These are phyloP conservation scores for Colletotrichum sp. DNA, from an alignment of 2,329 filamentous ascomycete genomes.

Conservation along the genomic window DNA sequence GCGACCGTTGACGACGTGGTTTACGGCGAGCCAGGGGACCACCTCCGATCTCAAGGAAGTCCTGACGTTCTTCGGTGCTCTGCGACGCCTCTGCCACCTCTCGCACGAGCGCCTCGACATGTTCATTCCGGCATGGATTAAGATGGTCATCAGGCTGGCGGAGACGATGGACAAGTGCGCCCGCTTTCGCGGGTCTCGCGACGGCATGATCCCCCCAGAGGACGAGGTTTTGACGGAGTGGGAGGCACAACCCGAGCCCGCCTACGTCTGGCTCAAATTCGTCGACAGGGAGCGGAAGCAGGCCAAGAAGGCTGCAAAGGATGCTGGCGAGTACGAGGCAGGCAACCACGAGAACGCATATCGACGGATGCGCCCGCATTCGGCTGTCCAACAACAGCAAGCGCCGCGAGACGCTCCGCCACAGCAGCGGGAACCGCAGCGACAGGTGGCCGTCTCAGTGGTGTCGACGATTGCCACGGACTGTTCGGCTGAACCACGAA, in stretches of 20 bases:
- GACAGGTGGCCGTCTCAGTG: neutral
- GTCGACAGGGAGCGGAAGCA: neutral
- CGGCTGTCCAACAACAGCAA: neutral
- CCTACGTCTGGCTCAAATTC: neutral
- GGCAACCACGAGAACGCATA: neutral
- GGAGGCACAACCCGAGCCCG: neutral
- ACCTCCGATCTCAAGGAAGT: neutral
- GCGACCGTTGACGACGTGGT: neutral
- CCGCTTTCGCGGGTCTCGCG: neutral
- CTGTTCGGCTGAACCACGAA: neutral
- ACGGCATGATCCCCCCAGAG: neutral
- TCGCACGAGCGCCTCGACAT: neutral
- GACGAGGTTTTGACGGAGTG: neutral
- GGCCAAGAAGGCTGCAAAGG: neutral
- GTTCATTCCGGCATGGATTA: neutral
- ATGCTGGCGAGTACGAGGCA: neutral
- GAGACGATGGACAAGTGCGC: neutral
- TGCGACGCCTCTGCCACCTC: neutral
- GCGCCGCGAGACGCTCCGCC: neutral
- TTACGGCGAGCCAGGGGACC: neutral
- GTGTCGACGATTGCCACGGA: neutral
- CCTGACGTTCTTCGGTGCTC: neutral
- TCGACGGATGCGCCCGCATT: neutral
- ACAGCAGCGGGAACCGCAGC: neutral
- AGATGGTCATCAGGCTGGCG: neutral